phyloP scores from a whole-genome alignment of 495 filamentous ascomycete species.

The Penicillium pancosmium region DNA sequence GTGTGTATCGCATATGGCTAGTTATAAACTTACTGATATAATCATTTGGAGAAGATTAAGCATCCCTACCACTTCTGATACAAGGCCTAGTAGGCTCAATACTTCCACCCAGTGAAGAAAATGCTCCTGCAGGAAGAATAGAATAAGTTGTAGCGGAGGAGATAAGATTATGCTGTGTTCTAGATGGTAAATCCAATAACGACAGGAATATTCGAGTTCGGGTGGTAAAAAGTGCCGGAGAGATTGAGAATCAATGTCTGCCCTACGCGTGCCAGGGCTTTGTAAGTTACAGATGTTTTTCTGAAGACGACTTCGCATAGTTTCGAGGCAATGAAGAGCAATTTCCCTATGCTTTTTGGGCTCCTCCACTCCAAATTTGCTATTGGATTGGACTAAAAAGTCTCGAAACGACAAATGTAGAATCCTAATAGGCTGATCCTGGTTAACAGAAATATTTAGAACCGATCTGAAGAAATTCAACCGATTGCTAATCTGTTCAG shows the following conservation, averaged over 20 bases:
- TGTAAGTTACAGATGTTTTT: conserved; percentile 40
- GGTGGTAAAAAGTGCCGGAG: conserved; percentile 29
- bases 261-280: background rate
- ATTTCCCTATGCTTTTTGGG: conserved; percentile 16
- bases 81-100: conserved; percentile 35
- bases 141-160: background rate
- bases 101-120: conserved; percentile 8
- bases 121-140: background rate
- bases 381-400: conserved; percentile 16
- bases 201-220: conserved; percentile 44
- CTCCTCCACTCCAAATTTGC: conserved; percentile 22
- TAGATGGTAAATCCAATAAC: conserved; percentile 33
- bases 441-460: conserved; percentile 28
- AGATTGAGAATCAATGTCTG: conserved; percentile 24
- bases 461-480: conserved; percentile 32
- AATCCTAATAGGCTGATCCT: conserved; percentile 15
- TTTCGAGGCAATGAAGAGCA: conserved; percentile 25
- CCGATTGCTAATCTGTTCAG: conserved; percentile 11
- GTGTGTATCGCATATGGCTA: no score
- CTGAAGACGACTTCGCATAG: conserved; percentile 31
- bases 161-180: background rate
- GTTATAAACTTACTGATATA: no score
- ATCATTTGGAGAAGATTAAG: conserved; percentile 5
- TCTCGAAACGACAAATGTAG: conserved; percentile 16
- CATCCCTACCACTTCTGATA: conserved; percentile 27